Evolutionary conservation across 1,139 yeast genomes (phyloP), one percentile per base, ranked within the genome.

Genomic region (Hyphopichia khmerensis): DNA sequence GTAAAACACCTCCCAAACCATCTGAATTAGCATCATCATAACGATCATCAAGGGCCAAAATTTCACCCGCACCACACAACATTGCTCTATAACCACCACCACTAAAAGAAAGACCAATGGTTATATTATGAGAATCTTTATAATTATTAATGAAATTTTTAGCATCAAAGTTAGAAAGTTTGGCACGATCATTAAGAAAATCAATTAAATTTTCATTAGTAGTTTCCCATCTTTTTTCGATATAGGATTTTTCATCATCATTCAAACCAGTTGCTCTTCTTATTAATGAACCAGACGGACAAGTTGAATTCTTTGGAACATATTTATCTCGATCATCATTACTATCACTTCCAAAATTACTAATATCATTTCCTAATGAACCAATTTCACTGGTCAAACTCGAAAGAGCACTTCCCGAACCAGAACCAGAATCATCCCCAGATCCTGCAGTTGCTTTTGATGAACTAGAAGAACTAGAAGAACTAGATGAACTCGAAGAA

Each of bases 61-160:
- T 43, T 42, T 69, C 64, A 2, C 77, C 78, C 0, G 76, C 77
- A 5, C 76, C 77, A 32, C 55, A 50, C 33, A 72, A 56, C 76
- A 72, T 70, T 36, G 78, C 75, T 40, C 78, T 56, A 48, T 69
- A 72, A 1, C 77, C 77, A 32, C 78, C 77, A 1, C 78, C 78
- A 46, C 74, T 67, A 43, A 70, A 69, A 2, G 77, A 69, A 39
- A 72, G 50, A 0, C 75, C 77, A 27, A 72, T 65, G 32, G 72
- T 53, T 38, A 72, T 69, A 44, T 69, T 69, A 45, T 63, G 68
- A 4, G 48, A 35, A 2, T 54, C 41, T 6, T 65, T 44, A 41
- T 60, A 47, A 27, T 56, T 49, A 26, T 57, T 48, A 19, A 71
- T 56, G 46, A 68, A 70, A 6, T 48, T 44, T 17, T 55, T 50